Conservation (phyloP, 2,329 filamentous ascomycete genomes). For the Diaporthe caulivora region DNA sequence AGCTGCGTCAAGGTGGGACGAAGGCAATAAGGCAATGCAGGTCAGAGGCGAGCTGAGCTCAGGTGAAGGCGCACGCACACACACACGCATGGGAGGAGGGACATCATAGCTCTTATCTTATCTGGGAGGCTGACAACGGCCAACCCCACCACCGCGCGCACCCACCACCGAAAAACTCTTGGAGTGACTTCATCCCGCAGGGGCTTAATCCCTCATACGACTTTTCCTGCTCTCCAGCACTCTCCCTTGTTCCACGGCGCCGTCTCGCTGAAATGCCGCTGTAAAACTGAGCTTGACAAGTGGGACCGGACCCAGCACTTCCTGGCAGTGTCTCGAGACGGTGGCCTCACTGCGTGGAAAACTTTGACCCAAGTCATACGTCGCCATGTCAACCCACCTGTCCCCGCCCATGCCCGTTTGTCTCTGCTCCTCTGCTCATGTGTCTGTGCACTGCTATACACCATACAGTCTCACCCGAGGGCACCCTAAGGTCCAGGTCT, state of each 20-base stretch:
- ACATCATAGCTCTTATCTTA: constrained; percentile 40
- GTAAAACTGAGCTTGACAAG: constrained; percentile 25
- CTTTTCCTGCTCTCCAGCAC: not conserved
- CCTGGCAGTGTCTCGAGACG: constrained; percentile 29
- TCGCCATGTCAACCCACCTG: constrained; percentile 14
- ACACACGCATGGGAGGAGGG: constrained; percentile 22
- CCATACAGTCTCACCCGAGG: not conserved
- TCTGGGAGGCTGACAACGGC: constrained; percentile 15
- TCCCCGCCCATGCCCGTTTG: not conserved
- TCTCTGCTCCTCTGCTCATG: not conserved
- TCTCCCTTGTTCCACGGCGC: constrained; percentile 8
- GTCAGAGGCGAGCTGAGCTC: constrained; percentile 22
- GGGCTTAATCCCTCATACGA: constrained; percentile 37
- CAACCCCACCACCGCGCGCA: constrained; percentile 23
- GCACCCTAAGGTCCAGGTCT: not conserved
- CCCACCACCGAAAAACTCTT: constrained; percentile 14
- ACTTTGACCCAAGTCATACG: constrained; percentile 33
- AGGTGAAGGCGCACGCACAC: constrained; percentile 15
- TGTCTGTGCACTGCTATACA: not conserved
- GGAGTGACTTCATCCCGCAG: constrained; percentile 33
- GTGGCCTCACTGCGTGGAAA: constrained; percentile 22
- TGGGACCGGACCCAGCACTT: constrained; percentile 26
- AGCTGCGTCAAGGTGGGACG: constrained; percentile 20
- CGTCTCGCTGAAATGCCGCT: constrained; percentile 37
- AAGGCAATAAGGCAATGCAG: constrained; percentile 30